phyloP scores from a whole-genome alignment of 768 basidiomycete species.

The Suillus decipiens region DNA sequence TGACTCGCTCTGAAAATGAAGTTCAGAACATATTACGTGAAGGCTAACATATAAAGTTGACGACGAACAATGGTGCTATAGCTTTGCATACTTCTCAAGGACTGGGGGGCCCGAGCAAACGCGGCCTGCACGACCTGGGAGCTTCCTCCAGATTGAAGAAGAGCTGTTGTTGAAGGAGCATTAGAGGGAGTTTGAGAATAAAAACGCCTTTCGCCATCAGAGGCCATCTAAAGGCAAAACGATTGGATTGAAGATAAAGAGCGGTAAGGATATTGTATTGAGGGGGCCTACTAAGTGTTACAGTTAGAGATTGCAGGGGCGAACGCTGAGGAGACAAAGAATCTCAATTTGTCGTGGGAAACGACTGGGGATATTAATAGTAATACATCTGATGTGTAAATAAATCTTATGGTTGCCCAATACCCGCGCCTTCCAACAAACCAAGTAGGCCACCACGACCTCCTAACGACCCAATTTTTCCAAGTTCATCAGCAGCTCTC shows the following conservation, averaged over 20 bases:
- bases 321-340: background rate
- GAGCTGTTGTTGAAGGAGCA: constrained; percentile 54
- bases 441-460: constrained; percentile 44
- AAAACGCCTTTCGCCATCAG: constrained; percentile 42
- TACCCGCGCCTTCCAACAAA: constrained; percentile 49
- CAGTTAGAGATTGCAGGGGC: constrained; percentile 4
- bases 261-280: constrained; percentile 5
- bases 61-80: constrained; percentile 42
- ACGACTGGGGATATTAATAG: background rate
- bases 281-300: constrained; percentile 12
- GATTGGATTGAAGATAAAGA: constrained; percentile 24
- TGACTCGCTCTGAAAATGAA: constrained; percentile 38
- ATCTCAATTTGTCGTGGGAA: constrained; percentile 5
- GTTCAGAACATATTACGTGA: background rate
- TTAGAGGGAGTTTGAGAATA: constrained; percentile 41
- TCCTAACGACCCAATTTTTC: constrained; percentile 16
- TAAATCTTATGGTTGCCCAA: constrained; percentile 3
- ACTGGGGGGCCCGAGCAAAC: constrained; percentile 41
- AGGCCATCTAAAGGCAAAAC: constrained; percentile 24
- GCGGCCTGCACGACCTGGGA: constrained; percentile 41
- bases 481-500: constrained; percentile 41
- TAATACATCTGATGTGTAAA: too few species aligned
- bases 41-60: background rate
- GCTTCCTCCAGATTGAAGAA: constrained; percentile 41
- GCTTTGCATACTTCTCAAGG: constrained; percentile 41